Base-by-base conservation (phyloP, 345 rosid species). In the Pistacia atlantica region DNA sequence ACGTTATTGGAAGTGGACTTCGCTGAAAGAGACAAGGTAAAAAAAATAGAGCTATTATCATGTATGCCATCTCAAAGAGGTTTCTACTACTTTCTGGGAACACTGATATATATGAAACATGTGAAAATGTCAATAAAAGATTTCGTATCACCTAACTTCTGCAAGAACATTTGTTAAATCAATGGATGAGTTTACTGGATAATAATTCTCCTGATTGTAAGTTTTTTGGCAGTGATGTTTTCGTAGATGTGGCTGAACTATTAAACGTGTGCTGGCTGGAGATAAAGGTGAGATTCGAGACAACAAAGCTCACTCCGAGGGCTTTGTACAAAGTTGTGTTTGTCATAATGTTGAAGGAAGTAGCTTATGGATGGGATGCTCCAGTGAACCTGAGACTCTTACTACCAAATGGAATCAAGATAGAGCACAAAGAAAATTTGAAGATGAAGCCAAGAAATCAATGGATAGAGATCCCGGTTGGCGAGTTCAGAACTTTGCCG, bases 251-350 rank as follows among this genome's bases (percentile, higher is more conserved):
- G 56, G 90, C 78, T 3, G 89, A 82, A 58, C 69, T 92, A 62
- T 12, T 84, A 54, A 16, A 74, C 2, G 91, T 90, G 20, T 88
- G 95, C 49, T 87, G 97, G 97, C 90, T 94, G 25, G 93, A 87
- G 31, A 75, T 85, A 25, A 59, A 59, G 4, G 91, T 85, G 16
- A 84, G 63, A 74, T 83, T 90, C 33, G 83, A 88, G 61, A 74
- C 81, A 2, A 67, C 57, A 48, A 85, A 83, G 52, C 94, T 94
- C 35, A 81, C 93, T 38, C 93, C 87, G 1, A 87, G 77, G 67
- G 76, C 81, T 5, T 7, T 67, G 2, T 92, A 94, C 66, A 87
- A 86, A 75, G 88, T 81, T 20, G 80, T 69, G 9, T 81, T 90
- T n/a, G 78, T 81, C 63, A 77, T 90, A 16, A 88, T 80, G 88